Base-by-base conservation (phyloP, 148 eudicot species). In the Silene latifolia region DNA sequence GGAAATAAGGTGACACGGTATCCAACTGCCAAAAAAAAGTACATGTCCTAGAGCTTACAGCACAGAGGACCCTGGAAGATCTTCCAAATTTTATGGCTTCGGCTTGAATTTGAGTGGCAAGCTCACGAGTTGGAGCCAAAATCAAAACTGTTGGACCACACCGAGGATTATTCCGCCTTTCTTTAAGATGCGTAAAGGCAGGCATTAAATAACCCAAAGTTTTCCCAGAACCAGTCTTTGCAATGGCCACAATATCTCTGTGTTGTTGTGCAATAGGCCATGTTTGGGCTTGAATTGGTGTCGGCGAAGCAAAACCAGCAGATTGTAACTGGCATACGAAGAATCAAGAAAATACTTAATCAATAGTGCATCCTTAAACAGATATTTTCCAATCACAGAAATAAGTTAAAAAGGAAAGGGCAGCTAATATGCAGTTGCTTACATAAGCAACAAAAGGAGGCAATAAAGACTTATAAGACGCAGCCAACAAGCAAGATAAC, bases 261-360 rank as follows among this genome's bases (percentile, higher is more conserved):
- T 83, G 81, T 73, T 92, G 97, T 58, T 88, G 80, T 63, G 99
- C 97, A 84, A 95, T 92, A 42, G 99, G 99, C 99, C 99, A 95
- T 47, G 99, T 90, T 80, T 95, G 99, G 7, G 99, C 99, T 83
- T 95, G 99, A 80, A 95, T 95, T 42, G 99, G 99, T 48, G 99
- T 95, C 3, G 99, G 99, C 69, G 92, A 85, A 72, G 90, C 25
- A 73, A 95, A 95, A 47, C 99, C 99, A 67, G 97, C 99, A 82
- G 80, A 72, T 75, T 85, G 86, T 48, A 95, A 75, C 99, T 95
- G 96, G 76, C 75, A 84, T 20, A 86, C 9, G 20, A 18, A 63
- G 54, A 71, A 9, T 19, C 69, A 9, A 76, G 17, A 60, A n/a
- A 42, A 77, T 72, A 63, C 59, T 77, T 60, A 60, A 67, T 61